Percentiles rank a stretch among this genome's conserved stretches.
These are phyloP conservation scores for Phaeomoniella chlamydospora DNA, from an alignment of 2,329 filamentous ascomycete genomes.

Conservation along the genomic window DNA sequence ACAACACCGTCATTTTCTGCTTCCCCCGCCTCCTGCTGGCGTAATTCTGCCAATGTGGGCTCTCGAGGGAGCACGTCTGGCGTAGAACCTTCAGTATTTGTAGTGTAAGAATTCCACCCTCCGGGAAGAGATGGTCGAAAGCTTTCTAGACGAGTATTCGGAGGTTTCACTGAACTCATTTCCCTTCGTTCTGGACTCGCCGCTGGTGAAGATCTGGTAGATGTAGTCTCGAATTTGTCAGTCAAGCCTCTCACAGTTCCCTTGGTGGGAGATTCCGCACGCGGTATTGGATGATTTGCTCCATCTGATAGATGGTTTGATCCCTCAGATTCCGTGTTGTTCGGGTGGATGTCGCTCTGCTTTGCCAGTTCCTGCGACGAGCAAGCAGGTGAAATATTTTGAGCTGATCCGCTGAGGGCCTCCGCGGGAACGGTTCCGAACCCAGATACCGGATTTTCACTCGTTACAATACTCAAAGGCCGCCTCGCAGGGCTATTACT, in stretches of 20 bases:
- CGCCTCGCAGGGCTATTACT: slow-evolving; percentile 48
- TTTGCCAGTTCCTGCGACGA: neutral
- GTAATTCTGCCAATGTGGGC: slow-evolving; percentile 3
- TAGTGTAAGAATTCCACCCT: slow-evolving; percentile 36
- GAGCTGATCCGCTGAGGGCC: slow-evolving; percentile 17
- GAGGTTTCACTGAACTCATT: slow-evolving; percentile 12
- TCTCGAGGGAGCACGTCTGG: slow-evolving; percentile 13
- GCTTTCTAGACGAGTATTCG: slow-evolving; percentile 18
- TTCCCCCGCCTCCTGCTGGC: neutral
- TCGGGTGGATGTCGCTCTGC: neutral
- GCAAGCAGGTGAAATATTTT: neutral
- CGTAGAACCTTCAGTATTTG: slow-evolving; percentile 16
- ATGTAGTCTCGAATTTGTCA: slow-evolving; percentile 29
- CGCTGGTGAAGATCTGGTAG: slow-evolving; percentile 13
- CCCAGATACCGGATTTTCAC: slow-evolving; percentile 22
- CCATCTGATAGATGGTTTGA: too few relatives aligned
- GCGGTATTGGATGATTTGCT: slow-evolving; percentile 8
- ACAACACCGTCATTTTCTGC: neutral
- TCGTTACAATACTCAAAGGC: slow-evolving; percentile 34
- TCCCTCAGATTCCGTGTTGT: neutral
- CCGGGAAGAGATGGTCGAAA: slow-evolving; percentile 38
- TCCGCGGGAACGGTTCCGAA: slow-evolving; percentile 27
- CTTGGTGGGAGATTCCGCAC: slow-evolving; percentile 31
- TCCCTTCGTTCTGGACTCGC: slow-evolving; percentile 18
- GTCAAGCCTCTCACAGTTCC: slow-evolving; percentile 36